Percentiles rank a stretch among this genome's conserved stretches.
These are phyloP conservation scores for Ceratobasidium sp. DNA, from an alignment of 1,284 basidiomycete species.

Conservation along the genomic window DNA sequence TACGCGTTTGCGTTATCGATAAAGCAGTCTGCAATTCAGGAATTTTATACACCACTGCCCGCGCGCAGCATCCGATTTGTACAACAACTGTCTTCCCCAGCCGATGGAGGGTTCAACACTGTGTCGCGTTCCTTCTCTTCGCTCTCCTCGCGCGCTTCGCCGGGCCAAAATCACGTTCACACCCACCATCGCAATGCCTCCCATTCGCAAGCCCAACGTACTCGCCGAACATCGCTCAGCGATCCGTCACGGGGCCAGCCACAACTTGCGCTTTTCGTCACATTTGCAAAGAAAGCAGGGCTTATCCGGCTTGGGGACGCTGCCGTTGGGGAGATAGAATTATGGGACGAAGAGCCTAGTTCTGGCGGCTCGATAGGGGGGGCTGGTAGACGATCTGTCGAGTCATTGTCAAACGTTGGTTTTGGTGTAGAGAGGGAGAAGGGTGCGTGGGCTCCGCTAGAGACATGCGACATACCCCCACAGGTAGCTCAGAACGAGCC, in stretches of 20 bases:
- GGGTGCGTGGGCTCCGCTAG: conserved; percentile 26
- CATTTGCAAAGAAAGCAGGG: conserved; percentile 85
- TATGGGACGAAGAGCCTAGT: conserved; percentile 64
- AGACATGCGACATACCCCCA: conserved; percentile 24
- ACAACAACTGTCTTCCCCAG: conserved; percentile 63
- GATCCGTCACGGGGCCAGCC: conserved; percentile 66
- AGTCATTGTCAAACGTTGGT: conserved; percentile 19
- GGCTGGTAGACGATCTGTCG: conserved; percentile 16
- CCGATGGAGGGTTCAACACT: conserved; percentile 22
- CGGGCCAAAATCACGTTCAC: conserved; percentile 5
- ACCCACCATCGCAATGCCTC: conserved; percentile 57
- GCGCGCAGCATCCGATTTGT: conserved; percentile 76
- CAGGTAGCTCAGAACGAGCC: not conserved
- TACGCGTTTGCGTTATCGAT: conserved; percentile 23
- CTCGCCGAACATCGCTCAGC: conserved; percentile 52
- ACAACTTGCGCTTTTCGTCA: conserved; percentile 79
- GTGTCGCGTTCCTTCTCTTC: conserved; percentile 38
- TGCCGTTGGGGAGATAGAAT: conserved; percentile 79
- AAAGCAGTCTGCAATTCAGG: conserved; percentile 60
- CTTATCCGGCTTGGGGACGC: conserved; percentile 82
- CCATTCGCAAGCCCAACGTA: conserved; percentile 60
- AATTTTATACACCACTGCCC: conserved; percentile 81
- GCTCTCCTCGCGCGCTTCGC: conserved; percentile 8
- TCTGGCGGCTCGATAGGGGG: conserved; percentile 21
- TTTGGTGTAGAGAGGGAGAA: conserved; percentile 33